Base-by-base conservation (phyloP, 805 yeast species). In the Lipomyces yamadae region DNA sequence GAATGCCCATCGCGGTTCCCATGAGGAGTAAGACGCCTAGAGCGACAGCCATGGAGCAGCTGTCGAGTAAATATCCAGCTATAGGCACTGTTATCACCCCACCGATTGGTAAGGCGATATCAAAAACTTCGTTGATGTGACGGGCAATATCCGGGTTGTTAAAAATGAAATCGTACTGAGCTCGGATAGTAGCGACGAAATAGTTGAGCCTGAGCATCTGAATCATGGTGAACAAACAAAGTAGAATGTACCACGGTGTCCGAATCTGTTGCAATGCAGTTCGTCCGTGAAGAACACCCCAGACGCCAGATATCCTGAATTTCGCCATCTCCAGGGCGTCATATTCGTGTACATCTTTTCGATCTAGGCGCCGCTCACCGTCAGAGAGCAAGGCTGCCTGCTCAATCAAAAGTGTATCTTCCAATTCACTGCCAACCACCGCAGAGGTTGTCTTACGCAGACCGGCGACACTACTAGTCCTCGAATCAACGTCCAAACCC, bases 181-280 rank as follows among this genome's bases (percentile, higher is more conserved):
- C 81, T 74, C 87, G 85, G 45, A 93, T 81, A 1, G 98, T 91
- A 7, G 97, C 98, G 63, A 93, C 95, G 78, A 92, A 94, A 77
- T 91, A 94, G 80, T 93, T 93, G 72, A 93, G 88, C 76, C 98
- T 83, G 56, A 94, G 82, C 97, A 93, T 93, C 77, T 92, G 96
- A 65, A 93, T 84, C 2, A 93, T 85, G 4, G 97, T 90, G 77
- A 92, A 91, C 1, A 85, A 74, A 33, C 91, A 85, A 90, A 92
- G 89, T 64, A 92, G 78, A 59, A 82, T 74, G 76, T 92, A 94
- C 95, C 97, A 92, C 2, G 89, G 84, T 3, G 90, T 82, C 10
- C 67, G 60, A 33, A 84, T 72, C 73, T 85, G 88, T 60, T 79
- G 73, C 18, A 68, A 64, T 6, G 85, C 83, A 0, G 86, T 68